Evolutionary conservation across 495 filamentous ascomycete genomes (phyloP).

Genomic region (Trichoderma reesei): DNA sequence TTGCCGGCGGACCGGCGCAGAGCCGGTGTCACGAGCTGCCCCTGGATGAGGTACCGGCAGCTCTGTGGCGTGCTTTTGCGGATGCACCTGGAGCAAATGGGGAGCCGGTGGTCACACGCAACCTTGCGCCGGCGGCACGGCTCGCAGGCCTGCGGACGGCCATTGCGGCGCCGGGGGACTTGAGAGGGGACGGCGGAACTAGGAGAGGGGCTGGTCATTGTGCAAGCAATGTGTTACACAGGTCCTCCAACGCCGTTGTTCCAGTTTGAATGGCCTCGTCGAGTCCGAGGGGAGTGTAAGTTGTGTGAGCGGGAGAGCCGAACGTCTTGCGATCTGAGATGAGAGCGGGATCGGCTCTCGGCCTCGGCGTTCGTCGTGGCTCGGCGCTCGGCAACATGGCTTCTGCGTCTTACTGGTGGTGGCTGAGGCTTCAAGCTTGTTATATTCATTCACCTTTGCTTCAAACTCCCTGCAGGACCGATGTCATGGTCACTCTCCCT

Average conservation of each 20-base stretch:
- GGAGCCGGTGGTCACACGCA: constrained; percentile 24
- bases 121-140: constrained; percentile 27
- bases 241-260: neutral
- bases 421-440: no score
- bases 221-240: neutral
- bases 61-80: neutral
- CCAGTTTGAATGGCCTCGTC: neutral
- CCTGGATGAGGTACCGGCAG: neutral
- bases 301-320: neutral
- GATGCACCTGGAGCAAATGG: constrained; percentile 22
- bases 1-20: neutral
- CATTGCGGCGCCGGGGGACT: constrained; percentile 12
- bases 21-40: constrained; percentile 1
- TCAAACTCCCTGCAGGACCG: no score
- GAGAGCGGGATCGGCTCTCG: neutral
- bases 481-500: no score
- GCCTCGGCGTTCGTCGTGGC: neutral
- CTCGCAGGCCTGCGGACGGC: constrained; percentile 17
- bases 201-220: neutral
- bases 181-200: neutral
- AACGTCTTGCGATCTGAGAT: neutral
- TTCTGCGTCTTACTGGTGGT: no score
- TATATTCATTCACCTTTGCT: no score
- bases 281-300: neutral
- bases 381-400: neutral